phyloP scores from a whole-genome alignment of 2,329 filamentous ascomycete genomes.

The Magnaporthiopsis rhizophila region DNA sequence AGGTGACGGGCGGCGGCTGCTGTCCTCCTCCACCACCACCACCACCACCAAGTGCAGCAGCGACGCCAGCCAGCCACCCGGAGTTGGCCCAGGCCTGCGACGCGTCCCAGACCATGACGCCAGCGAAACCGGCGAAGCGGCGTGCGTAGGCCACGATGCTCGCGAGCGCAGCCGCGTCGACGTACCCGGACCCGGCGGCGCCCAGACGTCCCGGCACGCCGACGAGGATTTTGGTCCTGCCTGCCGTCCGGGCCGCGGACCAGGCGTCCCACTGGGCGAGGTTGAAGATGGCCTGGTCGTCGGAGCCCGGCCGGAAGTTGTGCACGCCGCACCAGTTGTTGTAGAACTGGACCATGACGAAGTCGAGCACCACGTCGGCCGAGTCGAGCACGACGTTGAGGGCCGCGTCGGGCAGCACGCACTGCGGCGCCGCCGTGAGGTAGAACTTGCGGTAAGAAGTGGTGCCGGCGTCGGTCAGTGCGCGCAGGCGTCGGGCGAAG shows the following conservation, averaged over 20 bases:
- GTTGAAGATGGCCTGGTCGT: conserved; percentile 48
- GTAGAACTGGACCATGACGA: conserved; percentile 59
- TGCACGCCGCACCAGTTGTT: conserved; percentile 59
- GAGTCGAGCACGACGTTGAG: conserved; percentile 45
- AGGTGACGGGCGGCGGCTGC: conserved; percentile 7
- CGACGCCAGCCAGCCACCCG: conserved; percentile 44
- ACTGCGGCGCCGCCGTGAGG: conserved; percentile 61
- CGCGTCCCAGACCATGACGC: conserved; percentile 64
- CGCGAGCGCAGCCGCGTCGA: conserved; percentile 34
- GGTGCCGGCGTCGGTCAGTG: conserved; percentile 42
- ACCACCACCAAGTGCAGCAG: conserved; percentile 21
- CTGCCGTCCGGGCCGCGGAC: conserved; percentile 49
- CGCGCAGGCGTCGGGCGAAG: conserved; percentile 51
- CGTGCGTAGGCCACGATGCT: conserved; percentile 45
- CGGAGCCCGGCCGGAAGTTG: conserved; percentile 36
- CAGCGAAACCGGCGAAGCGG: conserved; percentile 53
- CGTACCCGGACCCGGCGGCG: conserved; percentile 47
- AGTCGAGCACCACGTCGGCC: conserved; percentile 45
- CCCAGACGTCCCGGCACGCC: conserved; percentile 49
- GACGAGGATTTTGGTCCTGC: conserved; percentile 54
- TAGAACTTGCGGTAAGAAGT: conserved; percentile 46
- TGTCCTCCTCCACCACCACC: background rate
- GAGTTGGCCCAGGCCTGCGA: conserved; percentile 50
- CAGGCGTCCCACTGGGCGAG: conserved; percentile 58
- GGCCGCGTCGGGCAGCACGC: conserved; percentile 54